Percentiles rank a stretch among this genome's conserved stretches.
Evolutionary conservation across 2,329 filamentous ascomycete species (phyloP).

Genomic region (Colletotrichum sp.): DNA sequence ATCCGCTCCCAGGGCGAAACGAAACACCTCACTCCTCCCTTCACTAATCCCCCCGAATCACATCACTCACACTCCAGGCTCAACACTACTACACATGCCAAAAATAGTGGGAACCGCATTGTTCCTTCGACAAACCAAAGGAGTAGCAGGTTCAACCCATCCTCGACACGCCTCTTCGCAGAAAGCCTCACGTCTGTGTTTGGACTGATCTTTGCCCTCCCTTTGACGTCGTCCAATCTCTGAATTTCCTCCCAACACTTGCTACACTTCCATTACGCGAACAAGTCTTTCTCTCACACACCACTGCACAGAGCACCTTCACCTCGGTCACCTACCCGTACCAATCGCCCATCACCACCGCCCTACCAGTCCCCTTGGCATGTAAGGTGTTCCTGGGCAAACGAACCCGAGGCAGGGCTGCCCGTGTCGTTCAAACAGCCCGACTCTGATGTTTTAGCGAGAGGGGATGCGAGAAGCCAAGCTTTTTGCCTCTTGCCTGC

Average conservation of each 20-base stretch:
- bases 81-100: not conserved
- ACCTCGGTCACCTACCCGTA: not conserved
- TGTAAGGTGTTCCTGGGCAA: not conserved
- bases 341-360: not conserved
- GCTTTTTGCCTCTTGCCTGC: not conserved
- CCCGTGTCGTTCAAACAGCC: not conserved
- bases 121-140: not conserved
- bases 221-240: not conserved
- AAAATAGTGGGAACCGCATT: not conserved
- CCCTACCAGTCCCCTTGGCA: not conserved
- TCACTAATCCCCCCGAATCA: not conserved
- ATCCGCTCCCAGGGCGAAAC: constrained; percentile 1
- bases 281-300: not conserved
- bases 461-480: not conserved
- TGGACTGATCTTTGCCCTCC: not conserved
- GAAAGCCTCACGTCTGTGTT: not conserved
- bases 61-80: not conserved
- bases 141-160: not conserved
- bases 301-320: not conserved
- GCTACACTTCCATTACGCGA: not conserved
- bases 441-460: not conserved
- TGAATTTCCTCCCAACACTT: not conserved
- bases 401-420: not conserved
- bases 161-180: not conserved
- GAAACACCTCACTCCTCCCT: not conserved